phyloP scores from a whole-genome alignment of 73 alveolate genomes.

The Blepharisma stoltei region DNA sequence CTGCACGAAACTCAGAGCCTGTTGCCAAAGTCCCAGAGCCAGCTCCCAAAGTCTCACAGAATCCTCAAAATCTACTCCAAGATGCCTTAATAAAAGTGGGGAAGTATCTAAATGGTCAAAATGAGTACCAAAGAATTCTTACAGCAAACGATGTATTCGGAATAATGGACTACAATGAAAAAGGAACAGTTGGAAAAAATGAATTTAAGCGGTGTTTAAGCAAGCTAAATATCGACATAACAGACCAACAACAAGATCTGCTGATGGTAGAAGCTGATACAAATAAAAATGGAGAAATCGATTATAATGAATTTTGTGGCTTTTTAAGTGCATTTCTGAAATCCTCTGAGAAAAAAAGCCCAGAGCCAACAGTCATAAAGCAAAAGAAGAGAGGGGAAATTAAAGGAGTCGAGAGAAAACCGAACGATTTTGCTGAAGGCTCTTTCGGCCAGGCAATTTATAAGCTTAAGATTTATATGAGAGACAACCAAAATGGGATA shows the following conservation, averaged over 20 bases:
- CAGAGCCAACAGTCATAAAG: background rate
- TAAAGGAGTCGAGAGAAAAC: background rate
- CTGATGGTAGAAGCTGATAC: constrained; percentile 9
- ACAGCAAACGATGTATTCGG: background rate
- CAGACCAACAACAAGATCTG: background rate
- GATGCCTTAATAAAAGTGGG: constrained; percentile 18
- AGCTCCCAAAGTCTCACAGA: background rate
- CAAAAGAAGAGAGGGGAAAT: background rate
- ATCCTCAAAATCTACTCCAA: background rate
- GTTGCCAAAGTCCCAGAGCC: background rate
- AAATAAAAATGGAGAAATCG: constrained; percentile 1
- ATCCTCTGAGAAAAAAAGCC: background rate
- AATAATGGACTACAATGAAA: background rate
- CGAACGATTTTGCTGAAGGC: background rate
- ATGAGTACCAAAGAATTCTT: background rate
- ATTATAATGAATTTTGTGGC: constrained; percentile 13
- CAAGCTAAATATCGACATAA: background rate
- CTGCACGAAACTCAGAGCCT: too few relatives aligned
- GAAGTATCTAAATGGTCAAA: background rate
- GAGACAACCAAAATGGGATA: background rate
- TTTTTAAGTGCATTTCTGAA: background rate
- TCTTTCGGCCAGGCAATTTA: background rate
- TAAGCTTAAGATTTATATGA: background rate
- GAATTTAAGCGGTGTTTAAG: background rate
- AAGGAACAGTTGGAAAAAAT: background rate